Percentiles rank a stretch among this genome's conserved stretches.
Evolutionary conservation across 2,329 filamentous ascomycete species (phyloP).

Genomic region (Pseudogymnoascus sp.): DNA sequence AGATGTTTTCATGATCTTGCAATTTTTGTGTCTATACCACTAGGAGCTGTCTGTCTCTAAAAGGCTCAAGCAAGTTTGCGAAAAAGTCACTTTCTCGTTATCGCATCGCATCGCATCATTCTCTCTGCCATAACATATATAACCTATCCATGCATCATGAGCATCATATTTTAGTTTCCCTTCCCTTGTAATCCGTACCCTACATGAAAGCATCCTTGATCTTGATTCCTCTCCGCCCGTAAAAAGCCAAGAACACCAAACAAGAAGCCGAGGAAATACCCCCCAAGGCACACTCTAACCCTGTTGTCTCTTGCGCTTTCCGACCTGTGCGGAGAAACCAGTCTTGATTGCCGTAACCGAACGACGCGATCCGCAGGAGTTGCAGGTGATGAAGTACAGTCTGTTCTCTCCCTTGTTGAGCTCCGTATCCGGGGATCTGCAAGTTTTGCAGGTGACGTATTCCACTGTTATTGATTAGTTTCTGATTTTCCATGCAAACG

Average conservation of each 20-base stretch:
- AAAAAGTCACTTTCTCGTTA: conserved; percentile 9
- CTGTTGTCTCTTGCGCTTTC: conserved; percentile 94
- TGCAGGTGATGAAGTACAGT: conserved; percentile 98
- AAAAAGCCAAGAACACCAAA: conserved; percentile 12
- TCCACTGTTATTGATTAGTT: conserved; percentile 50
- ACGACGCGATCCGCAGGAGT: conserved; percentile 74
- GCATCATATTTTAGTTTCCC: conserved; percentile 11
- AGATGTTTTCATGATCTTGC: conserved; percentile 2
- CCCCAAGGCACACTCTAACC: conserved; percentile 48
- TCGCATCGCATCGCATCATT: conserved; percentile 4
- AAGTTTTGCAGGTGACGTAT: conserved; percentile 99
- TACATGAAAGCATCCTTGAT: conserved; percentile 12
- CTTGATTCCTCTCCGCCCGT: conserved; percentile 9
- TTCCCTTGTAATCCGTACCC: conserved; percentile 11
- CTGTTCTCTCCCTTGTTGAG: conserved; percentile 99
- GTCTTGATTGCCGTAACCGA: conserved; percentile 98
- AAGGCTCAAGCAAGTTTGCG: background rate
- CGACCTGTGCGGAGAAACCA: conserved; percentile 99
- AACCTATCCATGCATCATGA: conserved; percentile 11
- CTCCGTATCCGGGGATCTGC: conserved; percentile 88
- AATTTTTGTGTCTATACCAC: conserved; percentile 8
- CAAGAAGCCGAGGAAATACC: conserved; percentile 13
- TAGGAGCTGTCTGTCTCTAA: conserved; percentile 1
- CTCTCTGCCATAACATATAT: conserved; percentile 2
- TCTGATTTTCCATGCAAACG: conserved; percentile 4